phyloP scores from a whole-genome alignment of 2,329 filamentous ascomycete genomes.

The Cytospora piceae region DNA sequence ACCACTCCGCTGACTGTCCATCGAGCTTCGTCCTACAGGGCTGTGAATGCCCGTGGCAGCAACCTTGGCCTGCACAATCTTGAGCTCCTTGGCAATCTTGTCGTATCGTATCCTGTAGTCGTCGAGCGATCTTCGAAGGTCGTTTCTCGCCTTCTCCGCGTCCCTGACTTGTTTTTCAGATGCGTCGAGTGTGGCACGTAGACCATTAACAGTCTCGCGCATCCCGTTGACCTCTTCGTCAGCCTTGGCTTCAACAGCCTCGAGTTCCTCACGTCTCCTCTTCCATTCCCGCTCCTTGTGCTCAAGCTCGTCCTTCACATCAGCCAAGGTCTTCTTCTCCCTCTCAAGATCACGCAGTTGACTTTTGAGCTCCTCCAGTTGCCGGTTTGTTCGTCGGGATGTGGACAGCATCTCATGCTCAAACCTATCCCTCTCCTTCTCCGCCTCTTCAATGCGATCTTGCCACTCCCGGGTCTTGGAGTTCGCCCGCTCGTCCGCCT shows the following conservation, averaged over 20 bases:
- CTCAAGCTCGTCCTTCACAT: constrained; percentile 80
- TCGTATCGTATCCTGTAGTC: constrained; percentile 78
- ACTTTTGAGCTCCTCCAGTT: constrained; percentile 82
- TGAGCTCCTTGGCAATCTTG: constrained; percentile 72
- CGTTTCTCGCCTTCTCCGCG: constrained; percentile 79
- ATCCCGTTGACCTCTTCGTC: constrained; percentile 76
- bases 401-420: constrained; percentile 87
- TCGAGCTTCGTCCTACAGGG: constrained; percentile 43
- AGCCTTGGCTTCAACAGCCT: constrained; percentile 69
- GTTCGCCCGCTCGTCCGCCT: constrained; percentile 84
- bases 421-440: constrained; percentile 91
- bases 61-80: constrained; percentile 54
- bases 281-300: constrained; percentile 75
- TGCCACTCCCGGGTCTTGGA: constrained; percentile 85
- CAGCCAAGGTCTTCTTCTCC: constrained; percentile 68
- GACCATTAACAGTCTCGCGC: constrained; percentile 73
- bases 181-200: constrained; percentile 81
- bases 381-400: constrained; percentile 75
- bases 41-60: constrained; percentile 40
- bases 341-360: constrained; percentile 82
- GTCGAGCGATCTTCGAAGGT: constrained; percentile 75
- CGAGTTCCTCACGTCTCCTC: constrained; percentile 73
- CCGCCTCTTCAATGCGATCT: constrained; percentile 81
- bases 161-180: constrained; percentile 83
- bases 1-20: constrained; percentile 50